Conservation (phyloP, 2,329 filamentous ascomycete species). For the Stemphylium beticola region DNA sequence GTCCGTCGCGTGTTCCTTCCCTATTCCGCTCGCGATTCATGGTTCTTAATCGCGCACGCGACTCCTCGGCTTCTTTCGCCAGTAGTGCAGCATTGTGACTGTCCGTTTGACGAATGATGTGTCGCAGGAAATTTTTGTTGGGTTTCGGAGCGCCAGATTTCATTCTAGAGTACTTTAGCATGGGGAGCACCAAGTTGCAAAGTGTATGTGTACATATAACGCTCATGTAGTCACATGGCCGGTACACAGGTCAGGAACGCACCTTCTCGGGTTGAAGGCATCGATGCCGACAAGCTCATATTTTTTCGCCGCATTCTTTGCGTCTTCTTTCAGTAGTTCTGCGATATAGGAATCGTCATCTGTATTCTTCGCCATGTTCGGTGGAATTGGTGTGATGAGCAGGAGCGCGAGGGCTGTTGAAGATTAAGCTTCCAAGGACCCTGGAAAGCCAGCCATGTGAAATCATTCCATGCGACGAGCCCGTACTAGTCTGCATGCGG, state of each 20-base stretch:
- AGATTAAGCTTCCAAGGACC: neutral
- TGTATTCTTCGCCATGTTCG: slow-evolving; percentile 30
- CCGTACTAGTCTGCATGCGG: slow-evolving; percentile 14
- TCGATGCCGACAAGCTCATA: slow-evolving; percentile 78
- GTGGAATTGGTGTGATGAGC: neutral
- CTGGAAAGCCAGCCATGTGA: slow-evolving; percentile 2
- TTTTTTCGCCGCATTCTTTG: slow-evolving; percentile 72
- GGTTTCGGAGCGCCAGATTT: slow-evolving; percentile 76
- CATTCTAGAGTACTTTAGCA: slow-evolving; percentile 55
- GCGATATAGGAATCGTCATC: slow-evolving; percentile 79
- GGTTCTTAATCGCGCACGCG: slow-evolving; percentile 69
- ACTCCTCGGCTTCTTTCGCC: slow-evolving; percentile 82
- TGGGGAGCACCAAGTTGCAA: neutral
- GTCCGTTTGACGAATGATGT: slow-evolving; percentile 87
- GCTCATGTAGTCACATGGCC: slow-evolving; percentile 8
- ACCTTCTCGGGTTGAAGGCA: slow-evolving; percentile 66
- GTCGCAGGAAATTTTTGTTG: slow-evolving; percentile 86
- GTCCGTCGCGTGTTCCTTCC: slow-evolving; percentile 13
- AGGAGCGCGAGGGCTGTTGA: neutral
- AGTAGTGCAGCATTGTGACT: slow-evolving; percentile 86
- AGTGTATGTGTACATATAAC: slow-evolving; percentile 11
- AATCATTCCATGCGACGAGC: slow-evolving; percentile 6
- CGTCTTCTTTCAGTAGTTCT: slow-evolving; percentile 78
- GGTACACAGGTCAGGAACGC: slow-evolving; percentile 25
- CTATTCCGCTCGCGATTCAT: slow-evolving; percentile 32